Evolutionary conservation across 164 flowering plant genomes (phyloP).

Genomic region (Vitis riparia): DNA sequence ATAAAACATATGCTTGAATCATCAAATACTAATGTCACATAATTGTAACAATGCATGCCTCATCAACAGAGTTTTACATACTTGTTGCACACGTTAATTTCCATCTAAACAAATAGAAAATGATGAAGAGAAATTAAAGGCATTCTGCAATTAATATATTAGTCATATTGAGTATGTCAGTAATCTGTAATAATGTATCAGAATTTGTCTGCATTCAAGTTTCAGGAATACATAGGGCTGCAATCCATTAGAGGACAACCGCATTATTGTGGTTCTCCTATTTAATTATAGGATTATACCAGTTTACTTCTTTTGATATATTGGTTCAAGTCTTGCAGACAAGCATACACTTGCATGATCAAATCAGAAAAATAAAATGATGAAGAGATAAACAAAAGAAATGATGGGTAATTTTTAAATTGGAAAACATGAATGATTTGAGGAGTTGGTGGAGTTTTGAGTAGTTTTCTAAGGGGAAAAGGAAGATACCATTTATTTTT

Average conservation of each 20-base stretch:
- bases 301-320: conserved; percentile 2
- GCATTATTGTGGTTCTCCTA: conserved; percentile 34
- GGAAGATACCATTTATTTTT: conserved; percentile 18
- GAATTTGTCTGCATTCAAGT: conserved; percentile 16
- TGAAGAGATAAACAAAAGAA: neutral
- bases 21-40: too few species aligned
- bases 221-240: conserved; percentile 5
- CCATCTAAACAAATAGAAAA: neutral
- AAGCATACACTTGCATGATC: neutral
- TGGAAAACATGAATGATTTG: neutral
- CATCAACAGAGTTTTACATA: too few species aligned
- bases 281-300: conserved; percentile 13
- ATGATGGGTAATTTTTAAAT: neutral
- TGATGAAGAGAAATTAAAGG: neutral
- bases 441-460: conserved; percentile 14
- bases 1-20: too few species aligned
- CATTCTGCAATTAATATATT: conserved; percentile 1
- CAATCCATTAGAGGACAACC: conserved; percentile 16
- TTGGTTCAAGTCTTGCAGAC: neutral
- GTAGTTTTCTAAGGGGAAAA: conserved; percentile 9
- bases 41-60: too few species aligned
- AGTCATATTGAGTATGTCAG: neutral
- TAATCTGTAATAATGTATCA: conserved; percentile 5
- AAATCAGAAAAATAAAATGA: neutral
- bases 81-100: neutral